phyloP scores from a whole-genome alignment of 225 moss, liverwort and hornwort genomes.

The Marchantia polymorpha region DNA sequence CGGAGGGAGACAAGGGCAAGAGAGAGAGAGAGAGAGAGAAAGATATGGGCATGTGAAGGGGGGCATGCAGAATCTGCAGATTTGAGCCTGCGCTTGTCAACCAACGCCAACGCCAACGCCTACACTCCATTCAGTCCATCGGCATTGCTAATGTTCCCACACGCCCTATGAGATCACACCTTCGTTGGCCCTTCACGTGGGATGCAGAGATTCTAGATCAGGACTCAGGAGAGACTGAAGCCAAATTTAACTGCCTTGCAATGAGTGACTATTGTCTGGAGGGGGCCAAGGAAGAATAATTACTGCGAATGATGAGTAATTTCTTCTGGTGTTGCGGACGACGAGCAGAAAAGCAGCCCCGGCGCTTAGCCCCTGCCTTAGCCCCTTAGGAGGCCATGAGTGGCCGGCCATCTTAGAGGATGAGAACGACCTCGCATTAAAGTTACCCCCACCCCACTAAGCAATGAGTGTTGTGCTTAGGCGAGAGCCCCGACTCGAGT shows the following conservation, averaged over 20 bases:
- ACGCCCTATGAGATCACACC: slow-evolving; percentile 4
- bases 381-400: neutral
- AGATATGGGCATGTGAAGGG: neutral
- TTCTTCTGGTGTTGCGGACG: neutral
- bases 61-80: slow-evolving; percentile 15
- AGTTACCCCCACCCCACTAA: neutral
- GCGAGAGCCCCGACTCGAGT: no score
- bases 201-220: slow-evolving; percentile 13
- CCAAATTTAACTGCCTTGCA: neutral
- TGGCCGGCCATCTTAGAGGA: neutral
- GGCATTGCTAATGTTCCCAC: neutral
- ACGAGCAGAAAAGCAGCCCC: neutral
- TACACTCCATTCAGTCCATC: neutral
- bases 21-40: slow-evolving; percentile 1
- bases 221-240: neutral
- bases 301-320: neutral
- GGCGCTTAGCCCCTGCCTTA: no score
- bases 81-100: neutral
- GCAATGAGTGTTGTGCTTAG: neutral
- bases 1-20: neutral
- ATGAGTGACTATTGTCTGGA: neutral
- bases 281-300: neutral
- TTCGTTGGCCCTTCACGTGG: slow-evolving; percentile 11
- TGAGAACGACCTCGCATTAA: neutral
- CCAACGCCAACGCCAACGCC: neutral